Evolutionary conservation across 805 yeast species (phyloP).

Genomic region (Tetrapisispora fleetii): DNA sequence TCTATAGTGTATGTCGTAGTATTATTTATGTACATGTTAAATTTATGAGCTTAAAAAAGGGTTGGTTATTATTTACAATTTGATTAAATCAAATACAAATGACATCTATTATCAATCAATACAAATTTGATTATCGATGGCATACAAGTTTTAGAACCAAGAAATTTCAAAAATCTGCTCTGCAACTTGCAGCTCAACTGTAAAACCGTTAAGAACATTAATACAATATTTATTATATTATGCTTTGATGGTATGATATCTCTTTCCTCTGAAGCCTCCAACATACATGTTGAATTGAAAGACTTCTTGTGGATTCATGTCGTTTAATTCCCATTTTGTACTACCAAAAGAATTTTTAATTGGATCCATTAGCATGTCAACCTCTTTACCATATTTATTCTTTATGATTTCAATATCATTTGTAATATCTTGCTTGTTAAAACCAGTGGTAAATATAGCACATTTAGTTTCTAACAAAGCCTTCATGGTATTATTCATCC

Average conservation of each 20-base stretch:
- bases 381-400: slow-evolving; percentile 56
- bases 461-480: slow-evolving; percentile 90
- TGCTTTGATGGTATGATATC: slow-evolving; percentile 71
- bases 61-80: slow-evolving; percentile 3
- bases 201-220: neutral
- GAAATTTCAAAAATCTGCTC: neutral
- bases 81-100: neutral
- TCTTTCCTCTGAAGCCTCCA: slow-evolving; percentile 90
- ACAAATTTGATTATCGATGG: no score
- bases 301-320: slow-evolving; percentile 82
- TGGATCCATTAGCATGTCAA: slow-evolving; percentile 73
- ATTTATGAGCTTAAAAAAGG: neutral
- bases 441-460: slow-evolving; percentile 83
- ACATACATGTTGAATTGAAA: slow-evolving; percentile 85
- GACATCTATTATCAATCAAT: neutral
- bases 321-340: slow-evolving; percentile 92
- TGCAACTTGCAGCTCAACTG: neutral
- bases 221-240: slow-evolving; percentile 2
- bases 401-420: slow-evolving; percentile 67
- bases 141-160: no score
- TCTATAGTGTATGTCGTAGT: neutral
- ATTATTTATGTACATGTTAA: neutral
- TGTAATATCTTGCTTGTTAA: slow-evolving; percentile 60
- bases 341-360: slow-evolving; percentile 67
- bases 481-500: slow-evolving; percentile 85